Percentiles rank a stretch among this genome's conserved stretches.
phyloP scores from a whole-genome alignment of 2,329 filamentous ascomycete genomes.

The Rhynchosporium agropyri region DNA sequence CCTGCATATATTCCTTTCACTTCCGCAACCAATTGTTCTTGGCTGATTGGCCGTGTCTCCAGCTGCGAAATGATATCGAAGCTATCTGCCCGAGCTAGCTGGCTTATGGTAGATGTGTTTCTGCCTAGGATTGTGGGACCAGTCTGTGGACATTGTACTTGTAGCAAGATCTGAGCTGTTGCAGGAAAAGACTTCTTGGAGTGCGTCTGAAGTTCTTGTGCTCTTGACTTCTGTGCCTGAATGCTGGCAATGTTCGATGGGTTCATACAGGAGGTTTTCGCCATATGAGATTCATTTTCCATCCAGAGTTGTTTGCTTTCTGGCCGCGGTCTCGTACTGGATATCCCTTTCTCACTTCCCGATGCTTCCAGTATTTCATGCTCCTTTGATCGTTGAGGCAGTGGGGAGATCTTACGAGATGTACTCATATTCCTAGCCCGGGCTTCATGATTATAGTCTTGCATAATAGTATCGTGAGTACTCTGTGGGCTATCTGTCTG shows the following conservation, averaged over 20 bases:
- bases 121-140: conserved; percentile 53
- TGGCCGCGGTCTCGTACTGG: conserved; percentile 27
- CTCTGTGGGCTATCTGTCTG: conserved; percentile 27
- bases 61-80: conserved; percentile 56
- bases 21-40: conserved; percentile 40
- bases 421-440: too few species aligned
- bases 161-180: conserved; percentile 6
- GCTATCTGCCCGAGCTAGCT: conserved; percentile 56
- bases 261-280: conserved; percentile 33
- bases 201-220: conserved; percentile 27
- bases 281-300: conserved; percentile 27
- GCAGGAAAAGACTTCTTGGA: conserved; percentile 25
- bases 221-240: conserved; percentile 31
- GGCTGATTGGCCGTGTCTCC: conserved; percentile 48
- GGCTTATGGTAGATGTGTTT: conserved; percentile 45
- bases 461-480: conserved; percentile 32
- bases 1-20: conserved; percentile 70
- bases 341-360: conserved; percentile 26
- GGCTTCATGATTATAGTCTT: conserved; percentile 28
- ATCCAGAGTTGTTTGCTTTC: conserved; percentile 37
- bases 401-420: too few species aligned
- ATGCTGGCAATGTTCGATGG: conserved; percentile 38
- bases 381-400: conserved; percentile 24
- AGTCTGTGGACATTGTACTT: conserved; percentile 45
- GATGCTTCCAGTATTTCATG: conserved; percentile 37